Evolutionary conservation across 768 basidiomycete genomes (phyloP), one percentile per base, ranked within the genome.

Genomic region (Rhodotorula graminis): DNA sequence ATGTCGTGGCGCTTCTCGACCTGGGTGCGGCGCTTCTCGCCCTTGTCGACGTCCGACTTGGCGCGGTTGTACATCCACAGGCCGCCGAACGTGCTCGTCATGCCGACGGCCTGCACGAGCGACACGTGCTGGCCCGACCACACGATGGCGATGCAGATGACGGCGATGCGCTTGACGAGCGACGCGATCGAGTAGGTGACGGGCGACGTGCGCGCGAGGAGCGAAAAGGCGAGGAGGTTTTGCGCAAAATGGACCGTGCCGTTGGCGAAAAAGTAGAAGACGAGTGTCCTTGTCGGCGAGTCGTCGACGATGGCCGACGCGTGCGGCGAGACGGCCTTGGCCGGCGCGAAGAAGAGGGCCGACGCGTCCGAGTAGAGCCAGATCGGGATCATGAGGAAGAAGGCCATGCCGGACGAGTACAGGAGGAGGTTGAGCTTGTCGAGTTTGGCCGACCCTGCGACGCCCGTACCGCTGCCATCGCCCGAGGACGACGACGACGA

Each of bases 151-250:
- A 97, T 90, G 83, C 93, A 94, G 79, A 99, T 99, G 78, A 99
- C 96, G 59, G 89, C 93, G 67, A 99, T 93, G 37, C 96, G 92
- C 82, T 99, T 99, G 83, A 97, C 88, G 78, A 99, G 87, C 8
- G 93, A 96, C 6, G 96, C 96, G 80, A 99, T 98, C 64, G 92
- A 95, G 82, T 99, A 99, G 1, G 96, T 98, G 76, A 99, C 96
- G 29, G 96, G 95, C 19, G 95, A 97, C 6, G 93, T 95, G 42
- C 91, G 92, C 3, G 95, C 88, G 61, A 99, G 87, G 79, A 99
- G 92, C 80, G 94, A 86, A 83, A 99, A 99, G 44, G 96, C 96
- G 78, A 98, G 91, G 79, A 98, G 89, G 84, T 93, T 98, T 82
- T 99, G 96, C 2, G 88, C 89, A 78, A 96, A 99, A 82, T 99